Evolutionary conservation across 2,329 filamentous ascomycete species (phyloP), one percentile per base, ranked within the genome.

Genomic region (Pseudogymnoascus sp.): DNA sequence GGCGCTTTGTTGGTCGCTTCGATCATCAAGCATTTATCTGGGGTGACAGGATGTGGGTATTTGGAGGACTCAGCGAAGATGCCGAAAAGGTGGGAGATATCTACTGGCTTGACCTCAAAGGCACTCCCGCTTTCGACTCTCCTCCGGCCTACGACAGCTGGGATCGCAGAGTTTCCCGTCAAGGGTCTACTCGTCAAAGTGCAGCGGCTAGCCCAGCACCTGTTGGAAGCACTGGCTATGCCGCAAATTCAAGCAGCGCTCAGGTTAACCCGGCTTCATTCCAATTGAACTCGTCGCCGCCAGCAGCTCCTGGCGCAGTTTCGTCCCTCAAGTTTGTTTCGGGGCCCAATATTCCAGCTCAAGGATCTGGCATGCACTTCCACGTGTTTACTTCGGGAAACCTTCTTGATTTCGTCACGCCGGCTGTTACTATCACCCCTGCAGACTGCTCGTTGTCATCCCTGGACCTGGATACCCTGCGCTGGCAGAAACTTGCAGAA

Each of bases 41-140:
- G 82, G 81, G 89, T 62, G 92, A 94, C 66, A 86, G 91, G 45
- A 87, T 99, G 35, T 99, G 93, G 93, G 92, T 97, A 5, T 97
- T 96, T 74, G 94, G 94, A 39, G 94, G 94, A 2, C 81, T 99
- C 59, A 94, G 91, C 66, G 90, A 94, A 69, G 92, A 97, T 68
- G 96, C 97, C 91, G 92, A 97, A 77, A 93, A 96, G 70, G 91
- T 90, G 65, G 93, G 91, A 64, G 94, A 99, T 74, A 83, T 99
- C 45, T 97, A 92, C 90, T 99, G 94, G 92, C 80, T 99, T 45
- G 94, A 99, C 75, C 82, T 99, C 59, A 93, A 96, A 73, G 92
- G 91, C 35, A 92, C 85, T 64, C 92, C 92, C 1, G 90, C 92
- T 55, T 92, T 96, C 68, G 87, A 92, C 69, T 85, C 86, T 36